Conservation (phyloP, 345 rosid genomes). For the Hevea brasiliensis region DNA sequence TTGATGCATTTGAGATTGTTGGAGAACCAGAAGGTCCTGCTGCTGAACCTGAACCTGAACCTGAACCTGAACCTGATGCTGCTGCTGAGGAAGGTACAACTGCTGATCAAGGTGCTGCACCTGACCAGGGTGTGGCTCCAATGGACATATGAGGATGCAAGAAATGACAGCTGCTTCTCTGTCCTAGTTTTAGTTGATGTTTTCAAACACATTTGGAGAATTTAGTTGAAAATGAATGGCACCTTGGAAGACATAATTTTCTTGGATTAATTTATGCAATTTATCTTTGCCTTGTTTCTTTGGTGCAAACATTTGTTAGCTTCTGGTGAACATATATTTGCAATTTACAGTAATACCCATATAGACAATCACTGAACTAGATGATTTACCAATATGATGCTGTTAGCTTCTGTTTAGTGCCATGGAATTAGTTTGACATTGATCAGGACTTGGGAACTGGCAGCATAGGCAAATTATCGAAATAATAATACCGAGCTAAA, state of each 20-base stretch:
- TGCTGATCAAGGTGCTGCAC: conserved; percentile 16
- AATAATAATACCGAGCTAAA: background rate
- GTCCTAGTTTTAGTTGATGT: conserved; percentile 23
- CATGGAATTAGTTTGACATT: background rate
- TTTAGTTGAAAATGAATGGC: conserved; percentile 24
- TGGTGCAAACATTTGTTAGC: conserved; percentile 24
- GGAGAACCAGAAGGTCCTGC: conserved; percentile 61
- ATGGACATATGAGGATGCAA: conserved; percentile 71
- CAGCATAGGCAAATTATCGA: background rate
- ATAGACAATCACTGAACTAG: background rate
- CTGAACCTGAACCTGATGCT: conserved; percentile 33
- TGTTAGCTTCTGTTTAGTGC: background rate
- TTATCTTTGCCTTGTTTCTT: conserved; percentile 23
- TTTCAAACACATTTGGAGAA: conserved; percentile 18
- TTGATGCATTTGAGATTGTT: conserved; percentile 76
- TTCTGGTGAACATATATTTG: conserved; percentile 9
- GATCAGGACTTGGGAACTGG: no score
- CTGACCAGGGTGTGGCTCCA: conserved; percentile 64
- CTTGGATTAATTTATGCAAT: conserved; percentile 31
- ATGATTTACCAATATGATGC: background rate
- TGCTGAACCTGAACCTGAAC: conserved; percentile 46
- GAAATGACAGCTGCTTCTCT: conserved; percentile 8
- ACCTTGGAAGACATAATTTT: conserved; percentile 18
- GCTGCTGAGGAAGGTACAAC: conserved; percentile 30
- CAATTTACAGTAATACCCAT: background rate